Conservation (phyloP, 192 early-diverging fungal species). For the Podila horticola region DNA sequence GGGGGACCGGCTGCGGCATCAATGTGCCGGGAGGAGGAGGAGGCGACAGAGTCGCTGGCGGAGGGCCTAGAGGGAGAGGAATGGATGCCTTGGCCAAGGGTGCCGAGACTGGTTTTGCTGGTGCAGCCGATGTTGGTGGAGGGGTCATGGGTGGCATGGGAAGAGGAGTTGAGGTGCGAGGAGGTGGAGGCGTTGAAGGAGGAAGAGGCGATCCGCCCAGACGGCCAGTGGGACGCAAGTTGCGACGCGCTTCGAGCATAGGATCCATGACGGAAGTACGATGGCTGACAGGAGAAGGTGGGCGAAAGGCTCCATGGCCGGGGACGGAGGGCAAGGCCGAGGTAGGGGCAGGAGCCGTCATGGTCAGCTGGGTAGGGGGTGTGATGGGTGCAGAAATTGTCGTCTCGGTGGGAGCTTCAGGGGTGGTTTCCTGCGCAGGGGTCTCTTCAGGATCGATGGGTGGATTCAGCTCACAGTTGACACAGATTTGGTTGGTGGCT, state of each 20-base stretch:
- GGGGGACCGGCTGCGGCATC: conserved; percentile 17
- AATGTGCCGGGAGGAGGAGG: conserved; percentile 17
- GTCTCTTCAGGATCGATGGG: conserved; percentile 7
- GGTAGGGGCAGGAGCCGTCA: conserved; percentile 6
- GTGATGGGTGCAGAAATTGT: neutral
- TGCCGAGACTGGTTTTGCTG: conserved; percentile 14
- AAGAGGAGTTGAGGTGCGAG: conserved; percentile 23
- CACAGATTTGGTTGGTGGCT: conserved; percentile 13
- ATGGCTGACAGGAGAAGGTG: neutral
- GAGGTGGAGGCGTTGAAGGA: conserved; percentile 30
- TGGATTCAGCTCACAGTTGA: conserved; percentile 15
- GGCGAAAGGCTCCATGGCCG: neutral
- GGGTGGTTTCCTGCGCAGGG: neutral
- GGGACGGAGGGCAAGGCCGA: conserved; percentile 9
- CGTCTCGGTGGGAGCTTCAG: neutral
- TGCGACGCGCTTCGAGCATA: conserved; percentile 29
- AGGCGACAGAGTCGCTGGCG: conserved; percentile 9
- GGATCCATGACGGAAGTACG: neutral
- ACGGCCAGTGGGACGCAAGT: conserved; percentile 25
- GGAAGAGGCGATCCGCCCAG: conserved; percentile 21
- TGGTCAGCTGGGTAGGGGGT: neutral
- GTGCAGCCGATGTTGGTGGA: conserved; percentile 14
- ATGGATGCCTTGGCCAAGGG: conserved; percentile 18
- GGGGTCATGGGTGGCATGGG: conserved; percentile 16
- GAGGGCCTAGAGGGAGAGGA: conserved; percentile 24